Evolutionary conservation across 441 rosid species (phyloP).

Genomic region (Pelargonium citronellum): DNA sequence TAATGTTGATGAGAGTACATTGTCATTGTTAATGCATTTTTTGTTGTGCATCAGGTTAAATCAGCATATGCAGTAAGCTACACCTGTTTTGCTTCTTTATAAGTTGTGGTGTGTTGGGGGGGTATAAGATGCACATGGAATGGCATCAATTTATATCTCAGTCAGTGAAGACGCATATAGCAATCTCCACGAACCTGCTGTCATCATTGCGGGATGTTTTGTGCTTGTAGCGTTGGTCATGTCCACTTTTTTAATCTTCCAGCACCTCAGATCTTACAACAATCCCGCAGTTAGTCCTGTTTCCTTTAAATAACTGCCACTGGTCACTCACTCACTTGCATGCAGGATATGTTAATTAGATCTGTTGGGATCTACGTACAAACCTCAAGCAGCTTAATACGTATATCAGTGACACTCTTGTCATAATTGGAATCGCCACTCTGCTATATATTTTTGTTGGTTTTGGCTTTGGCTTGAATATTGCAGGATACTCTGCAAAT

Average conservation of each 20-base stretch:
- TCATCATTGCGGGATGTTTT: slow-evolving; percentile 58
- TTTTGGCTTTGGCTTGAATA: neutral
- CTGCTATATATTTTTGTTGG: neutral
- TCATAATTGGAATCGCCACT: neutral
- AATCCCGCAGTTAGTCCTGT: slow-evolving; percentile 54
- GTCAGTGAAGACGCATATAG: slow-evolving; percentile 28
- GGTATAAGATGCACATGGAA: slow-evolving; percentile 16
- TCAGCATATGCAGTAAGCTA: neutral
- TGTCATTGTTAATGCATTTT: neutral
- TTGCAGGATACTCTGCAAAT: neutral
- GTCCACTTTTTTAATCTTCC: slow-evolving; percentile 48
- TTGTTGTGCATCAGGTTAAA: slow-evolving; percentile 1
- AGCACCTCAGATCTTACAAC: slow-evolving; percentile 79
- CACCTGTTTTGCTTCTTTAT: neutral
- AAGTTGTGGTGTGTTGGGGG: neutral
- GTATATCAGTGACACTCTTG: neutral
- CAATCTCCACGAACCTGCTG: slow-evolving; percentile 51
- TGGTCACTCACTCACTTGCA: neutral
- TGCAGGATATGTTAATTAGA: neutral
- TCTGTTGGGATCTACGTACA: neutral
- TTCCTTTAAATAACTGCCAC: neutral
- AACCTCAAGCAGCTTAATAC: neutral
- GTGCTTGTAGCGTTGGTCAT: slow-evolving; percentile 48
- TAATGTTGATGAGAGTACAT: neutral
- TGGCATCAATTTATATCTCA: slow-evolving; percentile 15